These are phyloP conservation scores for Spathaspora hagerdaliae DNA, from an alignment of 805 yeast genomes.

Conservation along the genomic window DNA sequence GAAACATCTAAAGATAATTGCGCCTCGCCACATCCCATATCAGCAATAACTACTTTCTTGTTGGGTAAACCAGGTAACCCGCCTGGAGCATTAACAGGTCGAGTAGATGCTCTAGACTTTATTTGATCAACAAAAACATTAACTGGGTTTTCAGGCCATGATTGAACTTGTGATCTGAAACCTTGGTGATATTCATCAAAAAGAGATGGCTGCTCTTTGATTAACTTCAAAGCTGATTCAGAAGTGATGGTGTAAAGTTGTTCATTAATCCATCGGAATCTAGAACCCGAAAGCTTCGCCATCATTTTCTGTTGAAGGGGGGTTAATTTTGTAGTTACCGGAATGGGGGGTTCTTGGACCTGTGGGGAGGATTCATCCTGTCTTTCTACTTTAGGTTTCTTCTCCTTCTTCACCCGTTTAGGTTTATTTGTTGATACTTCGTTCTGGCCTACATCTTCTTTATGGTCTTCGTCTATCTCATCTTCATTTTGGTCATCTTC, in stretches of 20 bases:
- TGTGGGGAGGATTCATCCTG: constrained; percentile 1
- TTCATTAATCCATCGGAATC: constrained; percentile 98
- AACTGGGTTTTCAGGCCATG: constrained; percentile 99
- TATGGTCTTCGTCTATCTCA: not conserved
- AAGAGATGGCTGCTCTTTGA: constrained; percentile 77
- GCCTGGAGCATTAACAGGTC: constrained; percentile 90
- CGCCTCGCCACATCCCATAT: constrained; percentile 99
- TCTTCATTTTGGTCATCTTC: constrained; percentile 3
- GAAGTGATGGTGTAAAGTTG: constrained; percentile 89
- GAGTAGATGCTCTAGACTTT: constrained; percentile 47
- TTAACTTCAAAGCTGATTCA: constrained; percentile 65
- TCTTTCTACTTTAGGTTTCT: constrained; percentile 7
- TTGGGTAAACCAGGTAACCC: constrained; percentile 77
- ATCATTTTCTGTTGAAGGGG: constrained; percentile 94
- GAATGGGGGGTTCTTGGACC: constrained; percentile 5
- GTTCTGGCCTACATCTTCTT: constrained; percentile 2
- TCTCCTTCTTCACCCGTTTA: constrained; percentile 7
- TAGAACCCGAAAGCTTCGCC: constrained; percentile 88
- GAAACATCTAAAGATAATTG: constrained; percentile 68
- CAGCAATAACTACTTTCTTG: constrained; percentile 73
- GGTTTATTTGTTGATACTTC: constrained; percentile 1
- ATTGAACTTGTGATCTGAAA: constrained; percentile 87
- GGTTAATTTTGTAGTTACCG: constrained; percentile 46
- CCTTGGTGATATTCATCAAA: constrained; percentile 96
- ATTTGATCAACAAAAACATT: constrained; percentile 77